Evolutionary conservation across 768 basidiomycete genomes (phyloP).

Genomic region (Phaffia tasmanica): DNA sequence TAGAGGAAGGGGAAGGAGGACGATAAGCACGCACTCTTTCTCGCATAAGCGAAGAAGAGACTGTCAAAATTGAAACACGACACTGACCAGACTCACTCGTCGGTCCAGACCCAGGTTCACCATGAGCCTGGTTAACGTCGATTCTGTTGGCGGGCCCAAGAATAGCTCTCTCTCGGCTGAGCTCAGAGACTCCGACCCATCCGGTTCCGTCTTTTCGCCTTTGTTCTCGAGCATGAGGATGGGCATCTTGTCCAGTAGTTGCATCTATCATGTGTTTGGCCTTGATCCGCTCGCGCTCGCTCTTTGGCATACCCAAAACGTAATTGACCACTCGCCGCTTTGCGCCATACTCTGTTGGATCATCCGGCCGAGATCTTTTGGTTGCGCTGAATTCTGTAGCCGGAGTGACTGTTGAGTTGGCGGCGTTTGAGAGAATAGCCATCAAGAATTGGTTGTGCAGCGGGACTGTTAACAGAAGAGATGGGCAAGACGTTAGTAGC

Average conservation of each 20-base stretch:
- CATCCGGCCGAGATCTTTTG: slow-evolving; percentile 22
- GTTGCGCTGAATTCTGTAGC: not conserved
- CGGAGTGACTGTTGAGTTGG: slow-evolving; percentile 5
- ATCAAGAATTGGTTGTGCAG: slow-evolving; percentile 25
- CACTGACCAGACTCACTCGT: not conserved
- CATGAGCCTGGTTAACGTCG: not conserved
- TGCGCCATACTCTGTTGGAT: slow-evolving; percentile 21
- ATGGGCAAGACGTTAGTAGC: not conserved
- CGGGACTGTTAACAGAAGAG: slow-evolving; percentile 13
- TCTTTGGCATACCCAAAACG: slow-evolving; percentile 19
- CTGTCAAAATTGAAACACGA: not conserved
- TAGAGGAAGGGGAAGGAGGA: no score
- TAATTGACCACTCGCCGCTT: slow-evolving; percentile 22
- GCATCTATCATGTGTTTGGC: not conserved
- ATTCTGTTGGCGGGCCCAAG: not conserved
- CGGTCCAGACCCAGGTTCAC: not conserved
- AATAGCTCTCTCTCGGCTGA: slow-evolving; percentile 16
- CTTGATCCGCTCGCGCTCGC: slow-evolving; percentile 15
- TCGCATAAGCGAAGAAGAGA: not conserved
- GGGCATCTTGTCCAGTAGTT: not conserved
- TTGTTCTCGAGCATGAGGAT: slow-evolving; percentile 13
- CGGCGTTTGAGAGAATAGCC: slow-evolving; percentile 21
- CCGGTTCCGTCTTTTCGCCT: slow-evolving; percentile 14
- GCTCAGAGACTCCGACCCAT: slow-evolving; percentile 20
- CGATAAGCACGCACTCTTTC: not conserved